A percentile compares a stretch with the other conserved stretches of the same genome.
Evolutionary conservation across 139 green algal species (phyloP).

Genomic region (Yamagishiella unicocca): DNA sequence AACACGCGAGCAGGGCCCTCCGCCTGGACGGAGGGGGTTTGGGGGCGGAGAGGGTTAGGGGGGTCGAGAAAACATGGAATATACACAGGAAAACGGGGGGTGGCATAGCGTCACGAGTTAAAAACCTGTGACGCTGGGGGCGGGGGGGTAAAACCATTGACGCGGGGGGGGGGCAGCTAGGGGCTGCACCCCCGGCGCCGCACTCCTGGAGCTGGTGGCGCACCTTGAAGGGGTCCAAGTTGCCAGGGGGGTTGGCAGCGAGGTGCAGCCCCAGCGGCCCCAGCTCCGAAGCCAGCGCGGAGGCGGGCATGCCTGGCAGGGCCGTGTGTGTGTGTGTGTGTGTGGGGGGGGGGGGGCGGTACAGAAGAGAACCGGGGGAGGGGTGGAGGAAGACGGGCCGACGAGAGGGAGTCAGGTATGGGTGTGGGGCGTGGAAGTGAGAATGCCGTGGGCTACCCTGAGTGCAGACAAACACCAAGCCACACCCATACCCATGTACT

Average conservation of each 20-base stretch:
- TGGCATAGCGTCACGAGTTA: no score
- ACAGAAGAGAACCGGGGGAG: neutral
- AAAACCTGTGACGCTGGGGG: no score
- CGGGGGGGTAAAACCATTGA: no score
- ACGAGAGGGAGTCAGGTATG: neutral
- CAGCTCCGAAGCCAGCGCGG: neutral
- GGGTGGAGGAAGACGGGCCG: neutral
- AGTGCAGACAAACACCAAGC: no score
- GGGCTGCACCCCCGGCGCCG: no score
- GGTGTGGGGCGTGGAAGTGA: neutral
- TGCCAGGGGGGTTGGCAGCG: neutral
- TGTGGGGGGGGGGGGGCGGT: neutral
- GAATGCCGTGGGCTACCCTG: neutral
- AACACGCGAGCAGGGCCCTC: neutral
- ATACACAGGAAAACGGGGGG: no score
- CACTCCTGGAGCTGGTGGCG: no score
- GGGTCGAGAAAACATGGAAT: neutral
- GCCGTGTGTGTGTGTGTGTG: no score
- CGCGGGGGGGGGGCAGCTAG: no score
- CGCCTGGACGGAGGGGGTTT: no score
- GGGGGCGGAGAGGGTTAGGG: neutral
- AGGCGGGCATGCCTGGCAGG: neutral
- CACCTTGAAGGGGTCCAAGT: constrained; percentile 24
- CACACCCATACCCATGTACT: no score
- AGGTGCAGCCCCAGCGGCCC: constrained; percentile 6